Percentiles rank a stretch among this genome's conserved stretches.
Evolutionary conservation across 2,329 filamentous ascomycete species (phyloP).

Genomic region (Cladophialophora chaetospira): DNA sequence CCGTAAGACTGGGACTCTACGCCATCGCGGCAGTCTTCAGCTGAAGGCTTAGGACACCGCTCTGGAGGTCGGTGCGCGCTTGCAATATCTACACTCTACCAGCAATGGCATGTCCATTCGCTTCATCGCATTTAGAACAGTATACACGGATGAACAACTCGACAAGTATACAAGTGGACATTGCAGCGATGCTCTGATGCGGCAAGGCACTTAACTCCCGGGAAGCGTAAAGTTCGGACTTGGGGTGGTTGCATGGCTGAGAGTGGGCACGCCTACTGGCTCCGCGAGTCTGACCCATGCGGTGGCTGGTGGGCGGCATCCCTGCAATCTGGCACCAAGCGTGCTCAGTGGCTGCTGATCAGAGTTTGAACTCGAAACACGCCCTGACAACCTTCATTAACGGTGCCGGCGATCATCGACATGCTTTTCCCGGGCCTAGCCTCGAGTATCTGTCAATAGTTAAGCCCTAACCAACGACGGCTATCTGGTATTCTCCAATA

Average conservation of each 20-base stretch:
- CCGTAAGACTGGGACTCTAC: too few relatives aligned
- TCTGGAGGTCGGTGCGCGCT: neutral
- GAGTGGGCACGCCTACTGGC: neutral
- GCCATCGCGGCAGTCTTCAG: neutral
- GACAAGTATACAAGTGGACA: too few relatives aligned
- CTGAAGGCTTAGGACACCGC: neutral
- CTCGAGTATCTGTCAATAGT: too few relatives aligned
- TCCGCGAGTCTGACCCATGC: neutral
- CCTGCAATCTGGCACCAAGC: constrained; percentile 24
- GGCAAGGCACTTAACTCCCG: neutral
- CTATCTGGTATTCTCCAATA: too few relatives aligned
- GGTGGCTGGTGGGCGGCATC: constrained; percentile 6
- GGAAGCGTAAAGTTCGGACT: neutral
- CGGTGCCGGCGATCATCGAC: neutral
- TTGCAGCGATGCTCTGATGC: too few relatives aligned
- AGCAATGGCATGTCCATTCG: too few relatives aligned
- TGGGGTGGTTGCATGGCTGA: neutral
- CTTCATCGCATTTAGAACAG: too few relatives aligned
- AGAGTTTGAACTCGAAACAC: constrained; percentile 28
- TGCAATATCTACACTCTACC: neutral
- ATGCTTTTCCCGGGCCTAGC: neutral
- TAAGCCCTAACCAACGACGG: too few relatives aligned
- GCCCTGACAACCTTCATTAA: constrained; percentile 28
- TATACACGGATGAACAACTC: too few relatives aligned
- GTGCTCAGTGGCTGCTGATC: neutral